Evolutionary conservation across 148 eudicot species (phyloP).

Genomic region (Nepenthes gracilis): DNA sequence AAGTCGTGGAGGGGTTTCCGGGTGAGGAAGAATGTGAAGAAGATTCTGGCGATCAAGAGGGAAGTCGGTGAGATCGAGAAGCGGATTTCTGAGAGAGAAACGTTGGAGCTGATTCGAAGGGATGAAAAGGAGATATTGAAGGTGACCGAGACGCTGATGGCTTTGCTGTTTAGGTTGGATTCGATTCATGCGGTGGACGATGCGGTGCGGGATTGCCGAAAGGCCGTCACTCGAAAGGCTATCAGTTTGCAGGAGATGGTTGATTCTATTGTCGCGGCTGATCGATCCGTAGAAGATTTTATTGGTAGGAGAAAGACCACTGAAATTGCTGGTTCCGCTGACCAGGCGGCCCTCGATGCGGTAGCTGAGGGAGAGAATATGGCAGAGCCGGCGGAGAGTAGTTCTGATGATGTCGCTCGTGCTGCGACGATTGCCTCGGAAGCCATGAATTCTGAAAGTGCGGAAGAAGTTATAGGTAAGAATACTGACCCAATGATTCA

Average conservation of each 20-base stretch:
- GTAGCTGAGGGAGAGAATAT: too few relatives aligned
- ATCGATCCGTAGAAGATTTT: background rate
- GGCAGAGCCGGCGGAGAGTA: background rate
- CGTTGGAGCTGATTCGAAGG: conserved; percentile 22
- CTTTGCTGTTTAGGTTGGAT: conserved; percentile 51
- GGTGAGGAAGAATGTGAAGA: conserved; percentile 43
- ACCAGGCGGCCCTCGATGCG: background rate
- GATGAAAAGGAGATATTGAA: conserved; percentile 40
- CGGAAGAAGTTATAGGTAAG: too few relatives aligned
- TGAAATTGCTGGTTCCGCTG: background rate
- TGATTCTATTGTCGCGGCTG: conserved; percentile 23
- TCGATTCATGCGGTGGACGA: conserved; percentile 38
- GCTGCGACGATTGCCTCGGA: too few relatives aligned
- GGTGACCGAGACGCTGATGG: conserved; percentile 51
- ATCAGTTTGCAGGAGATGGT: conserved; percentile 50
- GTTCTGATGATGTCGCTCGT: background rate
- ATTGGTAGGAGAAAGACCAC: background rate
- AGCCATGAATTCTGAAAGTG: too few relatives aligned
- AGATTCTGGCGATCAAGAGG: conserved; percentile 21
- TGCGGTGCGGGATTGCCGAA: conserved; percentile 45
- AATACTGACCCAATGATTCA: too few relatives aligned
- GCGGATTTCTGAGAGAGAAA: conserved; percentile 15
- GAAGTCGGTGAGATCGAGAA: conserved; percentile 37
- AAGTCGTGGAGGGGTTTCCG: conserved; percentile 54
- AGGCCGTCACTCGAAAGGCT: conserved; percentile 42